These are phyloP conservation scores for Candida sp. DNA, from an alignment of 1,139 yeast species.

Conservation along the genomic window DNA sequence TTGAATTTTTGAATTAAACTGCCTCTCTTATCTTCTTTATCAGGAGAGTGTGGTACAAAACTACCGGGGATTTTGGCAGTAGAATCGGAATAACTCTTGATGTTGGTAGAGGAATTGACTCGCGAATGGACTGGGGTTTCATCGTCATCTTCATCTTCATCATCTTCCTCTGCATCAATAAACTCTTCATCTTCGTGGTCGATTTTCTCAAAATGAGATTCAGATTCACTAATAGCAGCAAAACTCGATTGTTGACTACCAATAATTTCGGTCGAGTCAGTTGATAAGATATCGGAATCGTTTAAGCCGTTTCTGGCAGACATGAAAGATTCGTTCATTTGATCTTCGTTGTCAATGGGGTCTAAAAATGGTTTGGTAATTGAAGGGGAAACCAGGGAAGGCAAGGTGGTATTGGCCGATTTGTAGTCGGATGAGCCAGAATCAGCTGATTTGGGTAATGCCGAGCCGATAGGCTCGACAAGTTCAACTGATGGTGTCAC, in stretches of 20 bases:
- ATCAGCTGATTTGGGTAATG: neutral
- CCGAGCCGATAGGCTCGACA: neutral
- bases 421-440: neutral
- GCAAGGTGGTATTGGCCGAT: neutral
- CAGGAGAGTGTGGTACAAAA: neutral
- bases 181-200: neutral
- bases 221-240: conserved; percentile 1
- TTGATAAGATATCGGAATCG: neutral
- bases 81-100: conserved; percentile 3
- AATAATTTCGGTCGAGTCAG: neutral
- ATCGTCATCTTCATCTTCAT: conserved; percentile 1
- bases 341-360: neutral
- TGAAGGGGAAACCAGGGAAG: neutral
- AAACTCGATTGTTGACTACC: conserved; percentile 1
- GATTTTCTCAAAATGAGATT: conserved; percentile 1
- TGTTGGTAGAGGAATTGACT: conserved; percentile 1
- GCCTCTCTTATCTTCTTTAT: conserved; percentile 16
- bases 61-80: conserved; percentile 5
- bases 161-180: conserved; percentile 1
- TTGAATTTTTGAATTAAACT: conserved; percentile 30
- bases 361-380: neutral
- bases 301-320: conserved; percentile 1
- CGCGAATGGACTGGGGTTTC: conserved; percentile 1
- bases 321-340: conserved; percentile 1
- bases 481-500: neutral